Evolutionary conservation across 768 basidiomycete species (phyloP).

Genomic region (Podaxis sp.): DNA sequence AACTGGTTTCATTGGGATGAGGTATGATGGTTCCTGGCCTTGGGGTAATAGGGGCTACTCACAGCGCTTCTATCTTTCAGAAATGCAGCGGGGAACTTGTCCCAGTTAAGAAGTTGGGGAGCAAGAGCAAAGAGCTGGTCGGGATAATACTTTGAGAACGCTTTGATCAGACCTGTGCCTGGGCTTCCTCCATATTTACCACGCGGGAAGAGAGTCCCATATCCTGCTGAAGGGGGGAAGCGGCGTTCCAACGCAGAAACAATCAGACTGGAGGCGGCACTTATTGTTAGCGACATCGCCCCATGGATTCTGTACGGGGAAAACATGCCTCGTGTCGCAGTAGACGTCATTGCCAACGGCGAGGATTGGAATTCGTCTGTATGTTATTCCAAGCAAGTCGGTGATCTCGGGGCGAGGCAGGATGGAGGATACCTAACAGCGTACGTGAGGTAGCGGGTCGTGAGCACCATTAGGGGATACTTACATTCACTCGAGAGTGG

Average conservation of each 20-base stretch:
- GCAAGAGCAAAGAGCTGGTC: constrained; percentile 42
- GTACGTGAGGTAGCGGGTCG: background rate
- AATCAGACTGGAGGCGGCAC: constrained; percentile 33
- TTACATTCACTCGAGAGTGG: constrained; percentile 43
- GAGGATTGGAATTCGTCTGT: constrained; percentile 56
- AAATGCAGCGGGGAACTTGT: constrained; percentile 39
- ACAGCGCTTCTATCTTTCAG: constrained; percentile 46
- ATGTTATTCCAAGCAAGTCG: constrained; percentile 44
- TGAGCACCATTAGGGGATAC: constrained; percentile 6
- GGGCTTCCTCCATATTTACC: constrained; percentile 34
- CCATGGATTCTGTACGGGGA: background rate
- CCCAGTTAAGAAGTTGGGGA: constrained; percentile 41
- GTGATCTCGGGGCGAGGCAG: constrained; percentile 56
- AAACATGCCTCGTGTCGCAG: constrained; percentile 44
- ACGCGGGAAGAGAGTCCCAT: constrained; percentile 44
- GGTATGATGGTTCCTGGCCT: background rate
- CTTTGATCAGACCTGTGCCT: constrained; percentile 46
- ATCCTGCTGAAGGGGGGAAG: constrained; percentile 45
- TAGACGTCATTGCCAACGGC: constrained; percentile 60
- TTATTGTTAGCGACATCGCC: background rate
- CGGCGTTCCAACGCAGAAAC: constrained; percentile 46
- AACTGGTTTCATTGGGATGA: constrained; percentile 19
- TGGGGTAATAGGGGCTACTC: constrained; percentile 14
- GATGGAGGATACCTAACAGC: constrained; percentile 38
- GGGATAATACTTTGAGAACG: constrained; percentile 40